Conservation (phyloP, 208 protist species). For the Hexamita inflata region DNA sequence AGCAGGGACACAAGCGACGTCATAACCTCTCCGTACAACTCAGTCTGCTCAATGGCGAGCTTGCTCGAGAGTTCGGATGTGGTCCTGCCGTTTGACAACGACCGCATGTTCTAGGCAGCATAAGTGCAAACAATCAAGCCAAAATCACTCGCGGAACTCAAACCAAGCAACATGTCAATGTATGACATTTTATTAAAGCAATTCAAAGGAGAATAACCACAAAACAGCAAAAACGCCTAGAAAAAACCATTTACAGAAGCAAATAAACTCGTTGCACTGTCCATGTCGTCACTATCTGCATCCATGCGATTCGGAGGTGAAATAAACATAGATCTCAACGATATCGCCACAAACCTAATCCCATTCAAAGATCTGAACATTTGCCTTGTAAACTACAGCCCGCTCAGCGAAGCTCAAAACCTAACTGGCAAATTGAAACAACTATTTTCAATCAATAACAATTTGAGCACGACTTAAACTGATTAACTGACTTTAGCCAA, state of each 20-base stretch:
- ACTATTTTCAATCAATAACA: neutral
- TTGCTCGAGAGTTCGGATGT: neutral
- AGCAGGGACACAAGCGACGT: constrained; percentile 1
- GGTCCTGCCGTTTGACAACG: constrained; percentile 19
- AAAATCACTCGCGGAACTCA: too few species aligned
- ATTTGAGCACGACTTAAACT: neutral
- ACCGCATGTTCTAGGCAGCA: neutral
- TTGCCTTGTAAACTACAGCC: neutral
- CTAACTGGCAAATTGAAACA: neutral
- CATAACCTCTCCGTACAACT: constrained; percentile 19
- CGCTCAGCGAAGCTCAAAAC: neutral
- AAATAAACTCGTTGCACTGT: neutral
- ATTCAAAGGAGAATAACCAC: neutral
- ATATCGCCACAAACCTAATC: neutral
- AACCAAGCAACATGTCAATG: neutral
- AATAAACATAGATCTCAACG: constrained; percentile 21
- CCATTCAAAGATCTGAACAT: constrained; percentile 20
- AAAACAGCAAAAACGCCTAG: neutral
- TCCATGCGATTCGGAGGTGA: constrained; percentile 21
- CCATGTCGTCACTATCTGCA: neutral
- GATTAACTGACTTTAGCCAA: neutral
- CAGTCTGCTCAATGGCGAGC: neutral
- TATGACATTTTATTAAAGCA: neutral
- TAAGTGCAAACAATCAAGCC: neutral
- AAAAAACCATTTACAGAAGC: neutral